Conservation (phyloP, 106 monocot species). For the Agapanthus africanus region DNA sequence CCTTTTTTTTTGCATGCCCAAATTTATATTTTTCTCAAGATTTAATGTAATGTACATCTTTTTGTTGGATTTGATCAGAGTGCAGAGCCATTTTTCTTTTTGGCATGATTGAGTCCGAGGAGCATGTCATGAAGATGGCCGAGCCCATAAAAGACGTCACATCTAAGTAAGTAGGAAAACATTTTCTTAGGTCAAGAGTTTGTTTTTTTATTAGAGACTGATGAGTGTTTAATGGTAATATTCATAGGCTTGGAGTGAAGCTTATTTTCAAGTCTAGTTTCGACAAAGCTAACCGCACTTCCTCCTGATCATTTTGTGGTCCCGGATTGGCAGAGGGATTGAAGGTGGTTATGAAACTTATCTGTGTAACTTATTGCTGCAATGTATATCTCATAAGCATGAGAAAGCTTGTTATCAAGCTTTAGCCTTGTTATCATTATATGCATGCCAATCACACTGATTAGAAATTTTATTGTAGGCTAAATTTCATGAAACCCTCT, state of each 20-base stretch:
- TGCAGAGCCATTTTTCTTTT: constrained; percentile 86
- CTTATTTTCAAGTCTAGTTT: constrained; percentile 96
- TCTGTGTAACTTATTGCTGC: too few species aligned
- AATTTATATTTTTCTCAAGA: too few species aligned
- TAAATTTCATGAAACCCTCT: too few species aligned
- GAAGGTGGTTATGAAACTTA: constrained; percentile 43
- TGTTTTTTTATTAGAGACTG: background rate
- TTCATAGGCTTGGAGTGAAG: constrained; percentile 58
- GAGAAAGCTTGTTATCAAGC: background rate
- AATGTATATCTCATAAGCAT: too few species aligned
- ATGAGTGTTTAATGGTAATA: background rate
- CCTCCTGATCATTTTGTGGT: constrained; percentile 84
- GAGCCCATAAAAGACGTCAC: constrained; percentile 52
- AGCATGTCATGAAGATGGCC: constrained; percentile 83
- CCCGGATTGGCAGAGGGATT: constrained; percentile 93
- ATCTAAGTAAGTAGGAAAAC: constrained; percentile 38
- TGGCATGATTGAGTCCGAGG: constrained; percentile 97
- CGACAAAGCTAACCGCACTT: constrained; percentile 97
- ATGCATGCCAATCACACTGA: too few species aligned
- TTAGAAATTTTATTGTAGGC: too few species aligned
- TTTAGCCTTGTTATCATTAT: background rate
- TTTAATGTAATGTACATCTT: too few species aligned
- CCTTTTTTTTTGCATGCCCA: too few species aligned
- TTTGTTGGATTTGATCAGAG: too few species aligned
- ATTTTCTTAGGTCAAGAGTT: background rate